Percentiles rank a stretch among this genome's conserved stretches.
phyloP scores from a whole-genome alignment of 169 alveolate genomes.

The Cyclospora cayetanensis region DNA sequence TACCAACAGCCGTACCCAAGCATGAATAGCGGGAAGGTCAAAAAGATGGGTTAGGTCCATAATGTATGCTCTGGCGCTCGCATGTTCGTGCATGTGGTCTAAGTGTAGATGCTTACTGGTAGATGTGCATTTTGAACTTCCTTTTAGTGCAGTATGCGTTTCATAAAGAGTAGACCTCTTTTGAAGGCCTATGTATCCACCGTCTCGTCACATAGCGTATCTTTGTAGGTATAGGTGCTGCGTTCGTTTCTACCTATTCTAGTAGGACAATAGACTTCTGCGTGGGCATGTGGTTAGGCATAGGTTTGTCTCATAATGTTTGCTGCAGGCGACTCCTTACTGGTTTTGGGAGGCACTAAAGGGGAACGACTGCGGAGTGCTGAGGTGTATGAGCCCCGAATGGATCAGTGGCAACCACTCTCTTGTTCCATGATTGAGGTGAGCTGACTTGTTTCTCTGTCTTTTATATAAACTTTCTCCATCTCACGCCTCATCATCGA shows the following conservation, averaged over 20 bases:
- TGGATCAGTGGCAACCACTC: slow-evolving; percentile 86
- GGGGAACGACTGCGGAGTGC: slow-evolving; percentile 89
- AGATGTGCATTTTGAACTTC: no score
- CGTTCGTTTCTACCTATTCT: no score
- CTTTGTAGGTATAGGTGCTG: background rate
- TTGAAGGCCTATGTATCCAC: background rate
- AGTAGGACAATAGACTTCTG: no score
- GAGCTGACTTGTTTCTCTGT: background rate
- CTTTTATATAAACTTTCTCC: background rate
- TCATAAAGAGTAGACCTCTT: no score
- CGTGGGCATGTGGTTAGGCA: no score
- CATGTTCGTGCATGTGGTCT: no score
- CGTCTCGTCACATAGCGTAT: background rate
- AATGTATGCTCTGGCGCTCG: no score
- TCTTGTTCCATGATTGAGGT: slow-evolving; percentile 85
- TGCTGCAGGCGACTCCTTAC: slow-evolving; percentile 78
- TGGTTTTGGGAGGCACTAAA: slow-evolving; percentile 87
- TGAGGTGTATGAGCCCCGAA: slow-evolving; percentile 88
- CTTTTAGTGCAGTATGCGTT: no score
- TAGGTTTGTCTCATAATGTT: no score
- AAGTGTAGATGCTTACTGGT: no score
- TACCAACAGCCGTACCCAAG: background rate
- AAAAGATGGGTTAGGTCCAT: no score
- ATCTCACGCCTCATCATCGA: background rate
- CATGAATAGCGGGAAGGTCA: background rate